A percentile compares a stretch with the other conserved stretches of the same genome.
Evolutionary conservation across 2,329 filamentous ascomycete species (phyloP).

Genomic region (Hawksworthiomyces lignivorus): DNA sequence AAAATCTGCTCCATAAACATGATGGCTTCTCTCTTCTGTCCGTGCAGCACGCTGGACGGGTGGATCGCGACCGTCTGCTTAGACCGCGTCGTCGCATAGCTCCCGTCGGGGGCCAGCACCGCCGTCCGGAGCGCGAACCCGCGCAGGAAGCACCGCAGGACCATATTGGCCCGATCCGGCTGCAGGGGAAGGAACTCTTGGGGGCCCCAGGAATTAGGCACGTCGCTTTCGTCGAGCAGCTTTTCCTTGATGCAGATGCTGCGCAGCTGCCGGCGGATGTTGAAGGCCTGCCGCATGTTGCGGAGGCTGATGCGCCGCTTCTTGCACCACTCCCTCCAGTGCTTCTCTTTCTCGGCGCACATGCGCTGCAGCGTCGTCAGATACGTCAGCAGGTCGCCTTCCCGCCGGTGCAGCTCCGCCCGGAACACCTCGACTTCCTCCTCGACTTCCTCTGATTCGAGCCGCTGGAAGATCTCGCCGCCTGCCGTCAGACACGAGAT

Average conservation of each 20-base stretch:
- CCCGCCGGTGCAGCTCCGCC: slow-evolving; percentile 51
- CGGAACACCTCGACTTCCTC: slow-evolving; percentile 47
- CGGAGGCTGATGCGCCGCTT: slow-evolving; percentile 48
- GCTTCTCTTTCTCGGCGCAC: slow-evolving; percentile 41
- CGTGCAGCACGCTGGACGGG: slow-evolving; percentile 54
- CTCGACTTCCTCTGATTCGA: slow-evolving; percentile 48
- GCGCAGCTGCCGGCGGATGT: slow-evolving; percentile 55
- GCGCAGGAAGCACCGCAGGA: slow-evolving; percentile 55
- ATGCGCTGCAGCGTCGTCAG: slow-evolving; percentile 57
- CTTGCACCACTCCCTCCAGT: slow-evolving; percentile 51
- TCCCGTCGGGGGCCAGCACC: slow-evolving; percentile 50
- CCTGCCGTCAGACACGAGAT: slow-evolving; percentile 57
- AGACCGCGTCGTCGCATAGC: slow-evolving; percentile 52
- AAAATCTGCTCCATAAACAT: slow-evolving; percentile 63
- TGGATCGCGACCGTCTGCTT: slow-evolving; percentile 56
- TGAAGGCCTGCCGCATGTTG: slow-evolving; percentile 55
- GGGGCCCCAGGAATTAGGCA: slow-evolving; percentile 31
- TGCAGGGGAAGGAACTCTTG: slow-evolving; percentile 48
- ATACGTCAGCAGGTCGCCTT: slow-evolving; percentile 59
- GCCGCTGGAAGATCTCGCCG: slow-evolving; percentile 54
- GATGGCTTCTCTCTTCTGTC: slow-evolving; percentile 56
- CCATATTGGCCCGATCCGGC: slow-evolving; percentile 43
- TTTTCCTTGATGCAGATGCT: slow-evolving; percentile 46
- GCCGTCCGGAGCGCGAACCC: slow-evolving; percentile 57
- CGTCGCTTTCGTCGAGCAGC: slow-evolving; percentile 33